A percentile compares a stretch with the other conserved stretches of the same genome.
phyloP scores from a whole-genome alignment of 352 stramenopile genomes.

The Lagenidium sp. region DNA sequence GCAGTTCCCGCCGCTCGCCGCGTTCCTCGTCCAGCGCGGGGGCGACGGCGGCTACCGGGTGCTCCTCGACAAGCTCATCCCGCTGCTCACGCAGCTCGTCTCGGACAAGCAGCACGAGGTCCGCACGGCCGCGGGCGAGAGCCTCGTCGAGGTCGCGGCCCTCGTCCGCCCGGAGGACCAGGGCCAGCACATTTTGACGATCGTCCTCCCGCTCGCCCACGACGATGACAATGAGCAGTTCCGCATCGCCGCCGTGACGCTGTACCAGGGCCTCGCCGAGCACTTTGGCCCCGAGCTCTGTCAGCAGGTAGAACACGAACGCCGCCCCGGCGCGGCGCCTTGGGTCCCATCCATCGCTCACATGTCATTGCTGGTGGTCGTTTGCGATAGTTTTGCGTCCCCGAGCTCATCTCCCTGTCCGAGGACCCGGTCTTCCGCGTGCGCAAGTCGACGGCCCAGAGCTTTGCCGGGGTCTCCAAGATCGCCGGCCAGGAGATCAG shows the following conservation, averaged over 20 bases:
- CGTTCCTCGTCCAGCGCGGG: conserved; percentile 44
- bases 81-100: conserved; percentile 59
- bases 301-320: no score
- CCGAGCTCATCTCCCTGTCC: conserved; percentile 87
- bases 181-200: conserved; percentile 86
- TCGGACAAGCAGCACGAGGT: conserved; percentile 87
- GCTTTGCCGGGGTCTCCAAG: conserved; percentile 85
- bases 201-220: conserved; percentile 88
- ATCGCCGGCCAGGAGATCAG: conserved; percentile 69
- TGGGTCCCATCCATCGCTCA: no score
- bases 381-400: conserved; percentile 81
- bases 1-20: conserved; percentile 81
- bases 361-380: not conserved
- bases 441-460: conserved; percentile 87
- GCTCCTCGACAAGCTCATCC: conserved; percentile 74
- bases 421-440: conserved; percentile 92
- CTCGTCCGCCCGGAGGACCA: conserved; percentile 87
- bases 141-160: conserved; percentile 78
- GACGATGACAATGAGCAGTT: conserved; percentile 91
- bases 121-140: conserved; percentile 75
- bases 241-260: conserved; percentile 86
- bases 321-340: no score
- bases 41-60: conserved; percentile 53
- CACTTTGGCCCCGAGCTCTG: conserved; percentile 85
- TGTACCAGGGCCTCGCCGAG: conserved; percentile 89